Evolutionary conservation across 2,329 filamentous ascomycete genomes (phyloP).

Genomic region (Periconia sp.): DNA sequence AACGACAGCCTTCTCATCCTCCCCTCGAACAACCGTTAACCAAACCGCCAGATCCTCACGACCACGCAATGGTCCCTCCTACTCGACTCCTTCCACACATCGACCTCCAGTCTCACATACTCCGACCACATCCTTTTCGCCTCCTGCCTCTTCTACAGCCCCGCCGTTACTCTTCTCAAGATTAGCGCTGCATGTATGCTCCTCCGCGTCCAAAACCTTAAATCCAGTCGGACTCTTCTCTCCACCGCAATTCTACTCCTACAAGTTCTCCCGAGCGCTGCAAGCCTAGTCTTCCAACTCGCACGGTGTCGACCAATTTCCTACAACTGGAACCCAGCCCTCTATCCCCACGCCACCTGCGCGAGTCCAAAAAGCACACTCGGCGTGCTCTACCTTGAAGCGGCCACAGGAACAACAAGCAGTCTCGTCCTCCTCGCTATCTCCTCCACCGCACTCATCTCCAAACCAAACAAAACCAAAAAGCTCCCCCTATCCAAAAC

Average conservation of each 20-base stretch:
- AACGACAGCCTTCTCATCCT: too few species aligned
- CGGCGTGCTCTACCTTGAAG: conserved; percentile 16
- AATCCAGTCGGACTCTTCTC: conserved; percentile 17
- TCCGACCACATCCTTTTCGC: conserved; percentile 14
- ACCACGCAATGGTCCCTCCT: conserved; percentile 14
- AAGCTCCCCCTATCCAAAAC: conserved; percentile 21
- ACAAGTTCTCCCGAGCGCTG: conserved; percentile 19
- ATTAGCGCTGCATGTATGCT: conserved; percentile 26
- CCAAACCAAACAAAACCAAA: neutral
- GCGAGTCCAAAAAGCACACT: conserved; percentile 1
- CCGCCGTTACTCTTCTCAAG: conserved; percentile 17
- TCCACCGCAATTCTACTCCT: conserved; percentile 20
- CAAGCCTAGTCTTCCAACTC: conserved; percentile 17
- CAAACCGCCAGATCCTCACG: conserved; percentile 10
- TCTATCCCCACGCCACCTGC: conserved; percentile 12
- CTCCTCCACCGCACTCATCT: conserved; percentile 12
- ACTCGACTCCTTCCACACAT: conserved; percentile 5
- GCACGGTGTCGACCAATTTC: conserved; percentile 21
- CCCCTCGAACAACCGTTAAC: too few species aligned
- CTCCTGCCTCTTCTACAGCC: conserved; percentile 13
- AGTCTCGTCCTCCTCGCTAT: conserved; percentile 25
- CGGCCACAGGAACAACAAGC: conserved; percentile 16
- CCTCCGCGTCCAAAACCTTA: conserved; percentile 20
- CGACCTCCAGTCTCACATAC: neutral
- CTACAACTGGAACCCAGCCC: conserved; percentile 17